Conservation (phyloP, 2,329 filamentous ascomycete species). For the Teratosphaeriaceae sp. region DNA sequence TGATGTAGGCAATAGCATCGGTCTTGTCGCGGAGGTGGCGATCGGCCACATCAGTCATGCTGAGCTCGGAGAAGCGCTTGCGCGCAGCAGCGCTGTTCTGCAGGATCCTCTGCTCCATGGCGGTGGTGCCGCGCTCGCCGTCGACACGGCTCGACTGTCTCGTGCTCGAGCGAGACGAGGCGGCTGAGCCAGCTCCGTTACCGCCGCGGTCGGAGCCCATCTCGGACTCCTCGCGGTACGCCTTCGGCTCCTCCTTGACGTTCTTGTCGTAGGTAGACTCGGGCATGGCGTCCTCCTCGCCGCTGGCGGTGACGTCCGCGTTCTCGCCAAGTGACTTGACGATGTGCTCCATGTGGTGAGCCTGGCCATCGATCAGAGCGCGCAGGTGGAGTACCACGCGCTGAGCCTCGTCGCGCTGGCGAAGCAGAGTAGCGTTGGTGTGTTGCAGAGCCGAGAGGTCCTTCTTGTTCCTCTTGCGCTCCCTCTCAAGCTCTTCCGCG, state of each 20-base stretch:
- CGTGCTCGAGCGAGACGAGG: constrained; percentile 40
- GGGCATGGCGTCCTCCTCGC: constrained; percentile 57
- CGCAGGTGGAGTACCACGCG: constrained; percentile 95
- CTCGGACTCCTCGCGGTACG: constrained; percentile 29
- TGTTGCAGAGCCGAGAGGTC: constrained; percentile 83
- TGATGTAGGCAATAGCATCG: constrained; percentile 97
- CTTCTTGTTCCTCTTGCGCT: constrained; percentile 97
- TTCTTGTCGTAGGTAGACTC: constrained; percentile 17
- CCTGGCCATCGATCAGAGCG: constrained; percentile 90
- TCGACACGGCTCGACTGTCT: constrained; percentile 42
- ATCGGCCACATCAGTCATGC: constrained; percentile 91
- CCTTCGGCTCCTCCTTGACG: constrained; percentile 10
- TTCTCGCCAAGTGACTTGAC: constrained; percentile 83
- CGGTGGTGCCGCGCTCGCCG: constrained; percentile 54
- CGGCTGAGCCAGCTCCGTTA: too few relatives aligned
- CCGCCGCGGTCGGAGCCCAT: constrained; percentile 31
- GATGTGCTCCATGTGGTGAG: constrained; percentile 98
- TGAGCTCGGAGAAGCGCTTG: constrained; percentile 60
- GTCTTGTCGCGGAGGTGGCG: constrained; percentile 98
- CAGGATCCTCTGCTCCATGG: constrained; percentile 58
- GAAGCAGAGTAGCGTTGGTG: constrained; percentile 72
- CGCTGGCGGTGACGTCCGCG: constrained; percentile 61
- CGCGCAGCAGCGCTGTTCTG: constrained; percentile 47
- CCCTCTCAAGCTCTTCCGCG: constrained; percentile 95
- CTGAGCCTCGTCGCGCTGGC: constrained; percentile 93